Evolutionary conservation across 2,329 filamentous ascomycete genomes (phyloP).

Genomic region (Alternaria triticimaculans): DNA sequence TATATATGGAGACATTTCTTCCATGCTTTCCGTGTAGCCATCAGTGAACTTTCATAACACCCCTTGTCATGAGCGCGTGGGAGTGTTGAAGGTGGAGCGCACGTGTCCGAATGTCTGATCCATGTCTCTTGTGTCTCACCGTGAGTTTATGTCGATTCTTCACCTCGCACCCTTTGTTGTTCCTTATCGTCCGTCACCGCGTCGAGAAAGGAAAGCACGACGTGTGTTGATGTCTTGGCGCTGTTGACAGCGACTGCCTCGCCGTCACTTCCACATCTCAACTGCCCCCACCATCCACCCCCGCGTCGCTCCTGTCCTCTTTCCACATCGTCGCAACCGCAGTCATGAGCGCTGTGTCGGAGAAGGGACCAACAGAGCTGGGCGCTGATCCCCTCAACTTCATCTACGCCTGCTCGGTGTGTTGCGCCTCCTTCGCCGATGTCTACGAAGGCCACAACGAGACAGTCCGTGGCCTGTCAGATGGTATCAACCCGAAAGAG

Average conservation of each 20-base stretch:
- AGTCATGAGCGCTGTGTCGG: conserved; percentile 19
- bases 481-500: conserved; percentile 45
- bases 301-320: neutral
- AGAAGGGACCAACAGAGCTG: conserved; percentile 22
- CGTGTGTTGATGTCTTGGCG: conserved; percentile 23
- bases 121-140: neutral
- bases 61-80: neutral
- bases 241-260: conserved; percentile 21
- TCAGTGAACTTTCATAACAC: neutral
- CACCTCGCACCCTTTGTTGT: neutral
- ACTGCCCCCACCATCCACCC: conserved; percentile 4
- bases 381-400: conserved; percentile 51
- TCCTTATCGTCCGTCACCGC: neutral
- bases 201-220: conserved; percentile 10
- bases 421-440: conserved; percentile 54
- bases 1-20: conserved; percentile 37
- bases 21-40: neutral
- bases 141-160: neutral
- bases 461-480: conserved; percentile 47
- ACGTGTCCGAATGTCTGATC: neutral
- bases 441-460: conserved; percentile 51
- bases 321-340: neutral
- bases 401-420: conserved; percentile 58
- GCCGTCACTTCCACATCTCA: neutral
- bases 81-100: neutral